Percentiles rank a stretch among this genome's conserved stretches.
Evolutionary conservation across 2,329 filamentous ascomycete species (phyloP).

Genomic region (Penicillium sp.): DNA sequence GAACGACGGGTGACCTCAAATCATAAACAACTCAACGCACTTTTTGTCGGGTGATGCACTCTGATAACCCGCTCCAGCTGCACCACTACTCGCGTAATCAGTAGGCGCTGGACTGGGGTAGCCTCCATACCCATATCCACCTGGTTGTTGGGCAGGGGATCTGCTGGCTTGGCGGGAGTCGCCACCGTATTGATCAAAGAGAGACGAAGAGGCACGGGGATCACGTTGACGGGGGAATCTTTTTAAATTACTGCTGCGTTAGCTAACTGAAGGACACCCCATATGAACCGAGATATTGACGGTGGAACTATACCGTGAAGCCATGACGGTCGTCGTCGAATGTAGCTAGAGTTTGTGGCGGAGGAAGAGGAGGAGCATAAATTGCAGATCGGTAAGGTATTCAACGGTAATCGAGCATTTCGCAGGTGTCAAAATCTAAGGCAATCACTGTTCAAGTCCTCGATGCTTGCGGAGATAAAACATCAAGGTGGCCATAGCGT

Average conservation of each 20-base stretch:
- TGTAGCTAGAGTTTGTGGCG: neutral
- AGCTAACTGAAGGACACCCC: neutral
- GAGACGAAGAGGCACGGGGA: conserved; percentile 67
- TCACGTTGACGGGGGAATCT: conserved; percentile 66
- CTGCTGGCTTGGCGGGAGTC: conserved; percentile 44
- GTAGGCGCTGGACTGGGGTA: conserved; percentile 28
- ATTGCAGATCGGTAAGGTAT: neutral
- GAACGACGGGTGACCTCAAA: neutral
- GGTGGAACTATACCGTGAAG: conserved; percentile 34
- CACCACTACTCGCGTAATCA: conserved; percentile 26
- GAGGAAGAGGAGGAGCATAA: neutral
- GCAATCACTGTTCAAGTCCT: conserved; percentile 2
- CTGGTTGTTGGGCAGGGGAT: conserved; percentile 45
- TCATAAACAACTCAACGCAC: conserved; percentile 42
- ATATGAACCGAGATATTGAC: conserved; percentile 1
- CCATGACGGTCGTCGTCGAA: conserved; percentile 26
- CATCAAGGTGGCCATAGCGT: conserved; percentile 26
- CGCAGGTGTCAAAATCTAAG: neutral
- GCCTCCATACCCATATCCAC: conserved; percentile 50
- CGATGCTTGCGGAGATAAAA: conserved; percentile 22
- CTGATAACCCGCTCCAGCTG: conserved; percentile 43
- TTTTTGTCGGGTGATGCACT: conserved; percentile 69
- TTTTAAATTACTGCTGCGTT: neutral
- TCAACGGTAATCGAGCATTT: conserved; percentile 11
- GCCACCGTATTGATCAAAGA: conserved; percentile 72